Percentiles rank a stretch among this genome's conserved stretches.
Evolutionary conservation across 257 asterid species (phyloP).

Genomic region (Primulina eburnea): DNA sequence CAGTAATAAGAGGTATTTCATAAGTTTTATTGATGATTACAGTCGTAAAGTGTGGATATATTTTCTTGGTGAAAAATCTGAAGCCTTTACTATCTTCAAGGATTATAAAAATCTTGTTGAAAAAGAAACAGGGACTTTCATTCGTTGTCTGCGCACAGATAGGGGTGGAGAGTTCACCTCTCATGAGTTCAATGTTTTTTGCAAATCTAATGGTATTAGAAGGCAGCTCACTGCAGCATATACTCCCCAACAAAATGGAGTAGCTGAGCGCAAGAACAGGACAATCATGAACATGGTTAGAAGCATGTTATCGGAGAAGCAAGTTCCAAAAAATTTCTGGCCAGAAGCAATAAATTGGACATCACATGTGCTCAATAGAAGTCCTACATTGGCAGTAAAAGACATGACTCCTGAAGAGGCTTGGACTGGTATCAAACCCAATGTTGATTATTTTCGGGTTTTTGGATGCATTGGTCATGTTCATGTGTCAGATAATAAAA

Average conservation of each 20-base stretch:
- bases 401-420: background rate
- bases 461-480: no score
- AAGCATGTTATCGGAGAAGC: background rate
- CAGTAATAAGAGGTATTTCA: no score
- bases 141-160: background rate
- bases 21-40: no score
- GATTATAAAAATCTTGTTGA: constrained; percentile 6
- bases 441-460: no score
- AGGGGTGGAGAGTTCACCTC: background rate
- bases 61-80: background rate
- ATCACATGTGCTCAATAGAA: background rate
- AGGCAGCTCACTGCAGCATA: background rate
- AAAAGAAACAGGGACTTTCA: background rate
- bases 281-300: constrained; percentile 12
- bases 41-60: no score
- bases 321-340: background rate
- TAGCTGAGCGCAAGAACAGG: no score
- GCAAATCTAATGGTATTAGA: background rate
- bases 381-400: background rate
- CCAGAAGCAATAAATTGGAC: background rate
- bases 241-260: constrained; percentile 1
- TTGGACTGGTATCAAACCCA: background rate
- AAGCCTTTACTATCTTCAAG: constrained; percentile 4
- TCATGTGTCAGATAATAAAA: no score
- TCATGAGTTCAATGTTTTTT: background rate